Evolutionary conservation across 176 grass and related monocot genomes (phyloP), one percentile per base, ranked within the genome.

Genomic region (Oryza rufipogon): DNA sequence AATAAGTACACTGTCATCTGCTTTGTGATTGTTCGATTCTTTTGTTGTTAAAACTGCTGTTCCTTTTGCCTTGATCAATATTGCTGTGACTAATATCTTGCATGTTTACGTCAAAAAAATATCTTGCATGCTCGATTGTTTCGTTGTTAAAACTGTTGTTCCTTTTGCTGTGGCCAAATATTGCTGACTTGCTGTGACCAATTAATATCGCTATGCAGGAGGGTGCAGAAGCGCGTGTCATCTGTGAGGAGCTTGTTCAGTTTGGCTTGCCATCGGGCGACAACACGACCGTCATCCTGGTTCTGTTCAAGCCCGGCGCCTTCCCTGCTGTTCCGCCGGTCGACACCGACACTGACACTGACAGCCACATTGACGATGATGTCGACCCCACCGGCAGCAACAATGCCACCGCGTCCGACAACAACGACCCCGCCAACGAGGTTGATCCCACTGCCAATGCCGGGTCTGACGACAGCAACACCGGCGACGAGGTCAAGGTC

Each of bases 261-360:
- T 20, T 2, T 13, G 45, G n/a, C 30, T 25, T 51, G 66, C 2
- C 15, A 25, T 47, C 86, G 32, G 1, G 0, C 22, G 66, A 49
- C 41, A 77, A 88, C 68, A 13, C 20, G 51, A 83, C 65, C 1
- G 86, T 19, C 28, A 65, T 87, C 64, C 52, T 87, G 52, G 74
- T 82, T 34, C 25, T 28, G 73, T 82, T 87, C 73, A 87, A 82
- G 72, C 2, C 0, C 39, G 20, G 19, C 4, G 4, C 9, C 36
- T 2, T 28, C 51, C 51, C 3, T 4, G 38, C 38, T 39, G 3
- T 4, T 4, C 4, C 5, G 51, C 15, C 17, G 51, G 51, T 54
- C 15, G 23, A 23, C 45, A 47, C 51, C 49, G 19, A 9, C 8
- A 15, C 42, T 16, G 48, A 30, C 42, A 63, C 60, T 52, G 49